Base-by-base conservation (phyloP, 306 rosid species). In the Vigna mungo region DNA sequence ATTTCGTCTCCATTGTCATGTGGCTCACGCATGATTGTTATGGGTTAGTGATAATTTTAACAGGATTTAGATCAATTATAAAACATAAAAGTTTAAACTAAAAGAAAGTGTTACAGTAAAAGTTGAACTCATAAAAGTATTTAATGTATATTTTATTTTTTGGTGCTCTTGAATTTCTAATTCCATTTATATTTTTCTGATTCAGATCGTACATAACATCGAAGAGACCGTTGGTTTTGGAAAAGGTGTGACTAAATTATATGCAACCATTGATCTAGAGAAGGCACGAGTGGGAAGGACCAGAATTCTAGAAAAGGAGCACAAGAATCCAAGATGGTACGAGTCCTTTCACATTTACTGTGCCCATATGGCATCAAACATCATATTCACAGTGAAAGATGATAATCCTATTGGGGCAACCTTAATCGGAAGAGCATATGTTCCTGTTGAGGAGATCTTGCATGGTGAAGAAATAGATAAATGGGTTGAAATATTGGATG, bases 341-440 rank as follows among this genome's bases (percentile, higher is more conserved):
- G 93, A 89, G 78, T 89, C 93, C 41, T 89, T 89, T 55, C 93
- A 89, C 79, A 87, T 89, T 39, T 89, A 89, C 9, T 89, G 93
- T 39, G 91, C 91, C 64, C 91, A 89, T 43, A 43, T 70, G 85
- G 91, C 91, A 37, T 68, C 91, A 7, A 13, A 87, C 20, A 78
- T 87, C 74, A 75, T 89, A 69, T 87, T 89, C 83, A 87, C 91
- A 14, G 82, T 89, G 68, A 89, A 89, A 82, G 90, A 88, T 62
- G 91, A 72, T 69, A 84, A 89, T 68, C 88, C 88, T 46, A 84
- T 89, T 70, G 91, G 90, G 10, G 94, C 94, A 21, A 82, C 84
- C 18, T 71, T 90, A 68, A 90, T 90, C 52, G 94, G 94, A 71
- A 84, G 94, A 78, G 94, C 94, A 15, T 84, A 90, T 32, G 83